phyloP scores from a whole-genome alignment of 1,284 basidiomycete genomes.

The Bjerkandera adusta region DNA sequence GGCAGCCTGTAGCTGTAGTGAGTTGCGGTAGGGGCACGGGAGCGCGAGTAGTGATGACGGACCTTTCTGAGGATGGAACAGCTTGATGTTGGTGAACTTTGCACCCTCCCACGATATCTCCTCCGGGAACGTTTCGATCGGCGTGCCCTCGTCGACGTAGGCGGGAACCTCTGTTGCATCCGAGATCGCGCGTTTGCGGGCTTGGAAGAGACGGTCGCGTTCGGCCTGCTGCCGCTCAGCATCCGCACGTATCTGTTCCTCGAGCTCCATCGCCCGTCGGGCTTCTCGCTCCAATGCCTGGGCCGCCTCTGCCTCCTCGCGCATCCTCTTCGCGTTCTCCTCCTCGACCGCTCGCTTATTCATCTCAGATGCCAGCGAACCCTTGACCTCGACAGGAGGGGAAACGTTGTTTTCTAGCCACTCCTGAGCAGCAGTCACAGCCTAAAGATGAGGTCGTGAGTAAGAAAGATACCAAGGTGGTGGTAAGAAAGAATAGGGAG shows the following conservation, averaged over 20 bases:
- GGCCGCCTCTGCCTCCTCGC: slow-evolving; percentile 50
- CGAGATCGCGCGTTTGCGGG: slow-evolving; percentile 60
- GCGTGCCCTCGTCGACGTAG: slow-evolving; percentile 41
- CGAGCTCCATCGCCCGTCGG: slow-evolving; percentile 51
- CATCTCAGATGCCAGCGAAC: slow-evolving; percentile 76
- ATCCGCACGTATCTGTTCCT: slow-evolving; percentile 62
- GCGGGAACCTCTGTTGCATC: slow-evolving; percentile 62
- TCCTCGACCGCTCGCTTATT: slow-evolving; percentile 63
- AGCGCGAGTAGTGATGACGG: slow-evolving; percentile 19
- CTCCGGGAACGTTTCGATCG: slow-evolving; percentile 57
- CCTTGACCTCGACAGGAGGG: slow-evolving; percentile 56
- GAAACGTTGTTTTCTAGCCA: slow-evolving; percentile 61
- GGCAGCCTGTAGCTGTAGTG: slow-evolving; percentile 42
- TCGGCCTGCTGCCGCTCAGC: slow-evolving; percentile 51
- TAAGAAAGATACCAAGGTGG: neutral
- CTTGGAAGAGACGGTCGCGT: slow-evolving; percentile 48
- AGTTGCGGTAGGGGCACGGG: neutral
- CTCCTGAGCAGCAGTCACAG: slow-evolving; percentile 64
- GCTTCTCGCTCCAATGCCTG: slow-evolving; percentile 44
- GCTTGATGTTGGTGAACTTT: slow-evolving; percentile 59
- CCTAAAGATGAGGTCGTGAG: slow-evolving; percentile 35
- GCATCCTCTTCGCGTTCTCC: slow-evolving; percentile 46
- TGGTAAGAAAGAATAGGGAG: neutral
- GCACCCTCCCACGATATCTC: slow-evolving; percentile 59
- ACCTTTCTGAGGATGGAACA: slow-evolving; percentile 70